Conservation (phyloP, 1,284 basidiomycete species). For the Tylopilus microsporus region DNA sequence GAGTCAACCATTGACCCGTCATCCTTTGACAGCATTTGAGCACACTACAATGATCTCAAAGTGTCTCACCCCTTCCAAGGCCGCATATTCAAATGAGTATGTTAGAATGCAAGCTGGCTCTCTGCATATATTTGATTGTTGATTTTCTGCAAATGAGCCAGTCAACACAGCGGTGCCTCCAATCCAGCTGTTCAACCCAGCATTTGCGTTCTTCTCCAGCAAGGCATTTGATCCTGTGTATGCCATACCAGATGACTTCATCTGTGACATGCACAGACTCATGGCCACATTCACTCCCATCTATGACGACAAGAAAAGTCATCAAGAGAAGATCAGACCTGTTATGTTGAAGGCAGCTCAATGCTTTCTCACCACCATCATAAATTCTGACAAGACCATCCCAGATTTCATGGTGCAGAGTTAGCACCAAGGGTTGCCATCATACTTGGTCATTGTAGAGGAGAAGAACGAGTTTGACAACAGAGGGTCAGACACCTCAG, state of each 20-base stretch:
- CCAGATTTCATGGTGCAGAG: neutral
- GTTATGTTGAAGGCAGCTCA: neutral
- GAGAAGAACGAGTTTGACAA: neutral
- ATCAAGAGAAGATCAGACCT: neutral
- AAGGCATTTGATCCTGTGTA: constrained; percentile 13
- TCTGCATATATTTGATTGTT: constrained; percentile 5
- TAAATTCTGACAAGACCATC: neutral
- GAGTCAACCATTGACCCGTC: too few species aligned
- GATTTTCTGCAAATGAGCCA: neutral
- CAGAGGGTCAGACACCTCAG: constrained; percentile 13
- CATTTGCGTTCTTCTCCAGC: constrained; percentile 15
- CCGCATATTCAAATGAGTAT: constrained; percentile 3
- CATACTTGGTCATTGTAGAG: constrained; percentile 4
- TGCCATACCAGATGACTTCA: neutral
- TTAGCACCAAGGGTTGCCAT: neutral
- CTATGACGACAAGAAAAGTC: neutral
- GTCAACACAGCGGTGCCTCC: constrained; percentile 6
- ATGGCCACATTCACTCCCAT: constrained; percentile 7
- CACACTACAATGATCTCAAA: neutral
- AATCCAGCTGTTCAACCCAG: constrained; percentile 8
- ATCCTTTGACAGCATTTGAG: too few species aligned
- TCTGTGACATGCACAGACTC: neutral
- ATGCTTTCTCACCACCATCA: fast-evolving
- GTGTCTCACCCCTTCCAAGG: constrained; percentile 10
- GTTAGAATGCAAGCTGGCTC: neutral